These are phyloP conservation scores for Mycena olivaceomarginata DNA, from an alignment of 768 basidiomycete genomes.

Conservation along the genomic window DNA sequence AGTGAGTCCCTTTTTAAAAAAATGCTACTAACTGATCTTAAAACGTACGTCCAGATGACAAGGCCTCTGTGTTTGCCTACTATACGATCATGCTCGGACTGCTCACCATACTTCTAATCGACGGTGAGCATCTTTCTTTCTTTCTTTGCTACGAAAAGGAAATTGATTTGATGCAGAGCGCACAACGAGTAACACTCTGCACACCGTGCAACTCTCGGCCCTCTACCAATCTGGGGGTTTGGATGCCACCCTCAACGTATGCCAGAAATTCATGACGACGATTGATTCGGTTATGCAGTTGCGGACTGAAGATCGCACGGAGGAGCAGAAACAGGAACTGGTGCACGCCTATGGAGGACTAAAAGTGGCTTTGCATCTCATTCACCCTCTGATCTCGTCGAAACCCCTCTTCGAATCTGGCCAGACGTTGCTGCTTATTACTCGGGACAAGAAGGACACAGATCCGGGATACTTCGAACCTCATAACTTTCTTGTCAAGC, in stretches of 20 bases:
- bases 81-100: slow-evolving; percentile 69
- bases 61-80: slow-evolving; percentile 63
- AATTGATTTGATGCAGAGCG: slow-evolving; percentile 73
- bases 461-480: slow-evolving; percentile 90
- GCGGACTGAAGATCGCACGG: slow-evolving; percentile 74
- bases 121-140: slow-evolving; percentile 59
- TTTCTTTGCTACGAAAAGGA: slow-evolving; percentile 26
- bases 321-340: slow-evolving; percentile 77
- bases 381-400: slow-evolving; percentile 85
- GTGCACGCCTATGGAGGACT: slow-evolving; percentile 87
- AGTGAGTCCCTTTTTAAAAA: slow-evolving; percentile 67
- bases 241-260: slow-evolving; percentile 77
- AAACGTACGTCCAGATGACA: slow-evolving; percentile 48
- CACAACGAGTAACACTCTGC: slow-evolving; percentile 81
- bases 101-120: slow-evolving; percentile 66
- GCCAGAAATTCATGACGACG: slow-evolving; percentile 70
- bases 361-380: slow-evolving; percentile 86
- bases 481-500: slow-evolving; percentile 89
- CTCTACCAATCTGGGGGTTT: slow-evolving; percentile 86
- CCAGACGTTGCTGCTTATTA: slow-evolving; percentile 84
- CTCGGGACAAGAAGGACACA: slow-evolving; percentile 86
- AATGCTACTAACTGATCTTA: too few relatives aligned
- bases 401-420: slow-evolving; percentile 90
- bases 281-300: slow-evolving; percentile 73
- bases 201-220: slow-evolving; percentile 87